Conservation (phyloP, 2,329 filamentous ascomycete genomes). For the Colletotrichum sp. region DNA sequence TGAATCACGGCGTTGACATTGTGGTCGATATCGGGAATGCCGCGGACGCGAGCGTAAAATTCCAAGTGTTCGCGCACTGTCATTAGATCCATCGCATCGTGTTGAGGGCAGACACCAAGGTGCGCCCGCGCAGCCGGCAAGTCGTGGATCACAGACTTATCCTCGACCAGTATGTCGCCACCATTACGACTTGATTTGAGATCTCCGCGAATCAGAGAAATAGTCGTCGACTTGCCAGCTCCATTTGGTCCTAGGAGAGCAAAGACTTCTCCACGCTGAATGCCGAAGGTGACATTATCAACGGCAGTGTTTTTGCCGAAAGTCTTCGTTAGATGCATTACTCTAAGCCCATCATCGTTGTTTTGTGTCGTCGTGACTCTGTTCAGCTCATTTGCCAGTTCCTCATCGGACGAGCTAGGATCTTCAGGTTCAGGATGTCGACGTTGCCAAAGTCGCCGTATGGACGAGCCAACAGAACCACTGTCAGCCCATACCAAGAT, state of each 20-base stretch:
- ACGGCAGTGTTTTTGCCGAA: constrained; percentile 81
- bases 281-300: constrained; percentile 86
- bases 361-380: constrained; percentile 60
- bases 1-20: constrained; percentile 81
- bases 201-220: constrained; percentile 89
- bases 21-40: constrained; percentile 74
- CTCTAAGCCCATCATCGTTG: constrained; percentile 71
- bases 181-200: constrained; percentile 71
- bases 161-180: constrained; percentile 84
- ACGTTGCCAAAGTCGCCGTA: constrained; percentile 37
- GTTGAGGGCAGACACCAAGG: constrained; percentile 91
- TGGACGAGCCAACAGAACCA: constrained; percentile 65
- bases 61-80: constrained; percentile 84
- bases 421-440: constrained; percentile 12
- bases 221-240: constrained; percentile 89
- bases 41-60: constrained; percentile 87
- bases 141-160: constrained; percentile 74
- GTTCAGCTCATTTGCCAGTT: constrained; percentile 68
- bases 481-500: constrained; percentile 82
- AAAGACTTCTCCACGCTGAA: constrained; percentile 82
- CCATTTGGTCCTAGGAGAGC: constrained; percentile 90
- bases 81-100: constrained; percentile 89
- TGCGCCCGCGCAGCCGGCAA: constrained; percentile 75
- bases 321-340: constrained; percentile 79
- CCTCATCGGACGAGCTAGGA: constrained; percentile 50